Evolutionary conservation across 2,329 filamentous ascomycete species (phyloP).

Genomic region (Alternaria brassicicola): DNA sequence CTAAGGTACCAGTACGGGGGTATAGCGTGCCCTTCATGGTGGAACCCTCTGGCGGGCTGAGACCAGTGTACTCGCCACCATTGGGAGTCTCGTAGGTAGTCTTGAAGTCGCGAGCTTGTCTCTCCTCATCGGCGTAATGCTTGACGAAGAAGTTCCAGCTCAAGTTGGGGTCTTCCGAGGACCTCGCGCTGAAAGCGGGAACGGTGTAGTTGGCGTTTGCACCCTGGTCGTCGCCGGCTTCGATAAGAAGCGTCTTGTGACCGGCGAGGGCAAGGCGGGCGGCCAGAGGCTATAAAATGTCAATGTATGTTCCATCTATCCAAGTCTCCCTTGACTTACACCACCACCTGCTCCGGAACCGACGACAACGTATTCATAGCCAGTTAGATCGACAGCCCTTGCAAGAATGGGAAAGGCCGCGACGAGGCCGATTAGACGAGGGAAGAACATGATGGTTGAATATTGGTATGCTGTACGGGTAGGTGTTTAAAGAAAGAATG

Average conservation of each 20-base stretch:
- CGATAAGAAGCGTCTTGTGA: slow-evolving; percentile 65
- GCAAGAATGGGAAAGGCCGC: slow-evolving; percentile 31
- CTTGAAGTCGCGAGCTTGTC: slow-evolving; percentile 64
- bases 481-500: slow-evolving; percentile 15
- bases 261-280: slow-evolving; percentile 65
- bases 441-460: slow-evolving; percentile 31
- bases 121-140: slow-evolving; percentile 62
- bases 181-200: slow-evolving; percentile 60
- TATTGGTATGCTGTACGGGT: slow-evolving; percentile 8
- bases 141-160: slow-evolving; percentile 70
- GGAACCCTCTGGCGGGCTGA: slow-evolving; percentile 60
- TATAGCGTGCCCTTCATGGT: slow-evolving; percentile 62
- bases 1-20: slow-evolving; percentile 62
- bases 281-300: slow-evolving; percentile 39
- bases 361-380: slow-evolving; percentile 68
- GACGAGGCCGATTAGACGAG: slow-evolving; percentile 24
- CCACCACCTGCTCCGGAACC: slow-evolving; percentile 54
- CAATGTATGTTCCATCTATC: background rate
- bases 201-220: slow-evolving; percentile 59
- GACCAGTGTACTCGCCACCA: slow-evolving; percentile 54
- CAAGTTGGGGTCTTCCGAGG: slow-evolving; percentile 62
- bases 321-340: background rate
- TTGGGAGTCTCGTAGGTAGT: slow-evolving; percentile 58
- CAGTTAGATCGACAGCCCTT: slow-evolving; percentile 37
- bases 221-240: slow-evolving; percentile 65